phyloP scores from a whole-genome alignment of 305 asterid species.

The Fraxinus dipetala region DNA sequence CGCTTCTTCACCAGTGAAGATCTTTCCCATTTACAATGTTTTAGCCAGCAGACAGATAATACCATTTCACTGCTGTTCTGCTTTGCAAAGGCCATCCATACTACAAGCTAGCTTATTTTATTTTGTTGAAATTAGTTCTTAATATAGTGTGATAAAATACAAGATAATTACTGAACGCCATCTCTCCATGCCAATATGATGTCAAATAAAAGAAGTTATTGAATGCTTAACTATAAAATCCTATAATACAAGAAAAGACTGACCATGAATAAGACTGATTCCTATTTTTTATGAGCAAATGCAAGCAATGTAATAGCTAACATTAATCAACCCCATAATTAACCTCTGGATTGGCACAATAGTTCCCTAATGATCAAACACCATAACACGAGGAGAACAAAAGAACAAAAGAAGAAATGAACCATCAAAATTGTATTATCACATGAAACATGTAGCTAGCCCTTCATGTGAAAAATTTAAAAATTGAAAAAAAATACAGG shows the following conservation, averaged over 20 bases:
- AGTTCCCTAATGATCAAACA: not conserved
- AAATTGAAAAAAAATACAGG: not conserved
- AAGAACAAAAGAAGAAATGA: not conserved
- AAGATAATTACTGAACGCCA: not conserved
- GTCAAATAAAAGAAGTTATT: not conserved
- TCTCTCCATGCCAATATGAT: not conserved
- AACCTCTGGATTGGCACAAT: not conserved
- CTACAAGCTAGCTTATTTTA: not conserved
- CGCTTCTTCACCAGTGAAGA: constrained; percentile 2
- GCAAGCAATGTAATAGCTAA: not conserved
- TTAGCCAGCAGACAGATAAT: not conserved
- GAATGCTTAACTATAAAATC: not conserved
- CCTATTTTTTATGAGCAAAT: constrained; percentile 10
- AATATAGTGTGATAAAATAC: not conserved
- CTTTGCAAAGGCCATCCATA: not conserved
- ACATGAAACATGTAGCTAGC: not conserved
- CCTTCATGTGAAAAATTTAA: not conserved
- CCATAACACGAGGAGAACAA: not conserved
- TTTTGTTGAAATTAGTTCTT: not conserved
- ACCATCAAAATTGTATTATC: not conserved
- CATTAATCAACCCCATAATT: not conserved
- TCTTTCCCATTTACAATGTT: not conserved
- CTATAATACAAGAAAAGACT: not conserved
- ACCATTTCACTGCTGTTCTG: not conserved
- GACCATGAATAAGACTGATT: not conserved